Conservation (phyloP, 2,329 filamentous ascomycete species). For the Dichotomopilus funicola region DNA sequence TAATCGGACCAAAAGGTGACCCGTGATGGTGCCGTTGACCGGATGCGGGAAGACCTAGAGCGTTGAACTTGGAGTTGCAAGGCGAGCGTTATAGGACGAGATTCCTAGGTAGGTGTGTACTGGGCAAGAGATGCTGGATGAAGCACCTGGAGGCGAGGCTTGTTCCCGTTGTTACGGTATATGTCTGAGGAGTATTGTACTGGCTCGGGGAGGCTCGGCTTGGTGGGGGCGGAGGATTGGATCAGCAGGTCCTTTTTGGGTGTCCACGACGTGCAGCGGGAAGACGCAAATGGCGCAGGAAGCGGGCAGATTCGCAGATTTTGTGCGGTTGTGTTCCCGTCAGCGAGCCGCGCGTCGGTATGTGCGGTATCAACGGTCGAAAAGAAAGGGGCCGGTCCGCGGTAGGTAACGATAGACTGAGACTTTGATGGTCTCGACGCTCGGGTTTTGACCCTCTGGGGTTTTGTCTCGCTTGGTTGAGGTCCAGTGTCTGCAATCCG, state of each 20-base stretch:
- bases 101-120: constrained; percentile 3
- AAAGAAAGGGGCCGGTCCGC: too few relatives aligned
- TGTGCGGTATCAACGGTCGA: too few relatives aligned
- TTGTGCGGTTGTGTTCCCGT: too few relatives aligned
- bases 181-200: neutral
- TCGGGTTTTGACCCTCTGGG: neutral
- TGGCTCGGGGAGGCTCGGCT: neutral
- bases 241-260: neutral
- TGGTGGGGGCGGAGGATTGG: neutral
- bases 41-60: neutral
- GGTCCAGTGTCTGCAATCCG: neutral
- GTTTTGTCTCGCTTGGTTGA: neutral
- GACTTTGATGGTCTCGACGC: neutral
- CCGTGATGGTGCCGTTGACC: neutral
- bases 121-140: constrained; percentile 3
- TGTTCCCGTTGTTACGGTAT: neutral
- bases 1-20: constrained; percentile 19
- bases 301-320: too few relatives aligned
- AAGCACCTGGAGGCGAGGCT: constrained; percentile 3
- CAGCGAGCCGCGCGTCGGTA: too few relatives aligned
- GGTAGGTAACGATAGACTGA: neutral
- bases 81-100: neutral
- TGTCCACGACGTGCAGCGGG: neutral
- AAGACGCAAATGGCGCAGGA: neutral
- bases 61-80: neutral